Percentiles rank a stretch among this genome's conserved stretches.
These are phyloP conservation scores for Pinus tabuliformis DNA, from an alignment of 75 land plant species.

Conservation along the genomic window DNA sequence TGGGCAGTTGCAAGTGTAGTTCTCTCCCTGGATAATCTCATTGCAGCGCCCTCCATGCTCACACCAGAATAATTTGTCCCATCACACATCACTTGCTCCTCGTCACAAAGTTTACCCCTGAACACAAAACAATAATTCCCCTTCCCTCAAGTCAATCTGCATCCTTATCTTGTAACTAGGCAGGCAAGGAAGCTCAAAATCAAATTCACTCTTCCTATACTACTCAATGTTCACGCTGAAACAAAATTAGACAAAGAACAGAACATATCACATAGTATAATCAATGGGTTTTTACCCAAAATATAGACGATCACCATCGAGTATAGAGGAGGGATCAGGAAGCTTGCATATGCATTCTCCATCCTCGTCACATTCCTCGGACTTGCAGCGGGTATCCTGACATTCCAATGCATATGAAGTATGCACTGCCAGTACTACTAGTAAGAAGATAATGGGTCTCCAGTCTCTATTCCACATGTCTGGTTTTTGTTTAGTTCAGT, in stretches of 20 bases:
- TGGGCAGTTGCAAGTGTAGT: constrained; percentile 33
- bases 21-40: constrained; percentile 45
- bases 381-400: constrained; percentile 21
- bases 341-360: constrained; percentile 37
- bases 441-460: not conserved
- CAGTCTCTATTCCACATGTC: not conserved
- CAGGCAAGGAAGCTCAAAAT: too few species aligned
- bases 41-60: constrained; percentile 33
- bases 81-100: constrained; percentile 37
- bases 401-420: constrained; percentile 9
- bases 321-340: constrained; percentile 27
- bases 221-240: too few species aligned
- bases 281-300: constrained; percentile 25
- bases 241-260: not conserved
- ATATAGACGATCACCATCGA: constrained; percentile 41
- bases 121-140: not conserved
- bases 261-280: not conserved
- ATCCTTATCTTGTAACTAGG: not conserved
- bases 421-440: not conserved
- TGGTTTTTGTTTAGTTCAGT: not conserved
- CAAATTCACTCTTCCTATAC: too few species aligned
- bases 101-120: constrained; percentile 50
- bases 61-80: constrained; percentile 44
- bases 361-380: constrained; percentile 20
- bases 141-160: not conserved